phyloP scores from a whole-genome alignment of 2,329 filamentous ascomycete genomes.

The Neonectria punicea region DNA sequence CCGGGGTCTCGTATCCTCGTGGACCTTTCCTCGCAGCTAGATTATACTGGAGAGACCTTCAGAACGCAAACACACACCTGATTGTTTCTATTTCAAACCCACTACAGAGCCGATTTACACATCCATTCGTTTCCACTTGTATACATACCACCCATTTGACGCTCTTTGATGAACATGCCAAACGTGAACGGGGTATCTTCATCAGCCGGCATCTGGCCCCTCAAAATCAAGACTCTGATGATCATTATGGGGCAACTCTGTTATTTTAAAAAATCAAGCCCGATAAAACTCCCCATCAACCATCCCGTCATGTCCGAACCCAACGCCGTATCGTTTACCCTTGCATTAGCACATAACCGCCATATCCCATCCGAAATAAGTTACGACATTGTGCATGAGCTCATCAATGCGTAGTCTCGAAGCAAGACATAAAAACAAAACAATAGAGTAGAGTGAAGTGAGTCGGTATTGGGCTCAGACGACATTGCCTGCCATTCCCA shows the following conservation, averaged over 20 bases:
- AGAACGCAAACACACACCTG: constrained; percentile 17
- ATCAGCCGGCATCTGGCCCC: constrained; percentile 25
- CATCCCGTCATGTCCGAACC: constrained; percentile 10
- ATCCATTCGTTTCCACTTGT: constrained; percentile 25
- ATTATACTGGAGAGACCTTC: constrained; percentile 4
- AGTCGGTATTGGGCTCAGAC: constrained; percentile 50
- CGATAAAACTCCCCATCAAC: constrained; percentile 11
- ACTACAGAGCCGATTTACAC: constrained; percentile 15
- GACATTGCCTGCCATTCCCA: constrained; percentile 90
- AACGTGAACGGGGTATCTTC: constrained; percentile 34
- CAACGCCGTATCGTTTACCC: constrained; percentile 35
- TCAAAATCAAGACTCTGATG: background rate
- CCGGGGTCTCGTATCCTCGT: constrained; percentile 6
- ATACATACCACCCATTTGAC: constrained; percentile 11
- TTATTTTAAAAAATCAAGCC: constrained; percentile 11
- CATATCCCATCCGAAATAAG: constrained; percentile 13
- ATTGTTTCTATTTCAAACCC: constrained; percentile 15
- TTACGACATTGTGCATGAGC: constrained; percentile 29
- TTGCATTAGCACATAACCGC: constrained; percentile 26
- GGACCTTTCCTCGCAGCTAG: background rate
- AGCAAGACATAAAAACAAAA: constrained; percentile 3
- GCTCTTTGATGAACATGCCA: constrained; percentile 27
- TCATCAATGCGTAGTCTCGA: constrained; percentile 18
- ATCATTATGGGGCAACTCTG: constrained; percentile 2
- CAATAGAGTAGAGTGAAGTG: constrained; percentile 27